Evolutionary conservation across 208 protist species (phyloP), one percentile per base, ranked within the genome.

Genomic region (Wallacemonas sp.): DNA sequence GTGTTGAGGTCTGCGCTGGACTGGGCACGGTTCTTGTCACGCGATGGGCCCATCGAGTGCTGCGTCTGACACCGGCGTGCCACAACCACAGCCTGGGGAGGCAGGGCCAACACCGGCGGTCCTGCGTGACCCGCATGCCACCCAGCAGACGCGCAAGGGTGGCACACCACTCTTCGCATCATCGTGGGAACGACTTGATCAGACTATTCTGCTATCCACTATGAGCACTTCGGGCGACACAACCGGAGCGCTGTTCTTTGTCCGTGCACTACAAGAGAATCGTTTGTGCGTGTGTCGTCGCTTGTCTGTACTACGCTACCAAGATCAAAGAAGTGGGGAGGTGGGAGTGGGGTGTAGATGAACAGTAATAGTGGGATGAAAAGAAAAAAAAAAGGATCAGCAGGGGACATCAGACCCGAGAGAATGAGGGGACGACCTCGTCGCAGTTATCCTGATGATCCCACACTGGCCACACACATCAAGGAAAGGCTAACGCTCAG

Each of bases 1-100:
- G 82, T 81, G 15, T 54, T 78, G n/a, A 71, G 72, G 52, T 83
- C 78, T 10, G 87, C 87, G 68, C 89, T 90, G 12, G 81, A 73
- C 55, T 90, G 85, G 15, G 61, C 73, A 17, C 89, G 78, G 46
- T 84, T 86, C 37, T 68, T 72, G 46, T 92, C 89, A 17, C 85
- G 81, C 17, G 88, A 85, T 19, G 73, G 38, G 24, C 71, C 76
- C 27, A 78, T 61, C n/a, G 81, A 81, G 38, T 79, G 72, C 39
- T 79, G 73, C 27, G 74, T 66, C 37, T 85, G 73, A 15, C 68
- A 48, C 33, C 73, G 73, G 13, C 37, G 27, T 29, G 57, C 39
- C 37, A 22, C 5, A 3, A 46, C 9, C 15, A 62, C 37, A 6
- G 55, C 55, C 10, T 5, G 34, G 17, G 37, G 1, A 37, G 38